Evolutionary conservation across 306 rosid species (phyloP).

Genomic region (Gillenia trifoliata): DNA sequence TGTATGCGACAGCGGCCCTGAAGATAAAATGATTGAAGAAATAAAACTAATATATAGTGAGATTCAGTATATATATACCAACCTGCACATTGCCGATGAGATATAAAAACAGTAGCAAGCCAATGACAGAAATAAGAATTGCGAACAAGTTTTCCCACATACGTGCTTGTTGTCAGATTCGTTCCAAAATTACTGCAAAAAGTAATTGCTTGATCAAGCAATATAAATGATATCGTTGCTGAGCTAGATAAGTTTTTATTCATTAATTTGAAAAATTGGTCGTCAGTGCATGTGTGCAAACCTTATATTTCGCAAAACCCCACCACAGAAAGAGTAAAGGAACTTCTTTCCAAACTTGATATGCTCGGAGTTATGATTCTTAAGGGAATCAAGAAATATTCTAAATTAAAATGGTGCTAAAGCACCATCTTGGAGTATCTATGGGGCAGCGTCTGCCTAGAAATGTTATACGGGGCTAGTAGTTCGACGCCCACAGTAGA

Average conservation of each 20-base stretch:
- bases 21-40: too few relatives aligned
- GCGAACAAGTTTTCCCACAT: conserved; percentile 14
- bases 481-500: not conserved
- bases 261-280: too few relatives aligned
- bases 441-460: not conserved
- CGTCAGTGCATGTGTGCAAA: not conserved
- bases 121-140: not conserved
- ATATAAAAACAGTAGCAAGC: conserved; percentile 1
- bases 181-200: not conserved
- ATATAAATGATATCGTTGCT: too few relatives aligned
- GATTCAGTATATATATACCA: not conserved
- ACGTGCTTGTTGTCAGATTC: not conserved
- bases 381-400: conserved; percentile 6
- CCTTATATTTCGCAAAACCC: conserved; percentile 30
- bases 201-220: too few relatives aligned
- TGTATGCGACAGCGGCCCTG: too few relatives aligned
- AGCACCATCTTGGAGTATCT: not conserved
- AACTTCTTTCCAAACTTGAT: conserved; percentile 19
- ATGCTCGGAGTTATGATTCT: not conserved
- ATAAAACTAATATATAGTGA: not conserved
- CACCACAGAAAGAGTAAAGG: conserved; percentile 37
- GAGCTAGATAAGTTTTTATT: too few relatives aligned
- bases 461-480: not conserved
- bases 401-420: conserved; percentile 8
- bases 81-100: conserved; percentile 13